Evolutionary conservation across 177 flowering plant genomes (phyloP).

Genomic region (Vitis hybrid): DNA sequence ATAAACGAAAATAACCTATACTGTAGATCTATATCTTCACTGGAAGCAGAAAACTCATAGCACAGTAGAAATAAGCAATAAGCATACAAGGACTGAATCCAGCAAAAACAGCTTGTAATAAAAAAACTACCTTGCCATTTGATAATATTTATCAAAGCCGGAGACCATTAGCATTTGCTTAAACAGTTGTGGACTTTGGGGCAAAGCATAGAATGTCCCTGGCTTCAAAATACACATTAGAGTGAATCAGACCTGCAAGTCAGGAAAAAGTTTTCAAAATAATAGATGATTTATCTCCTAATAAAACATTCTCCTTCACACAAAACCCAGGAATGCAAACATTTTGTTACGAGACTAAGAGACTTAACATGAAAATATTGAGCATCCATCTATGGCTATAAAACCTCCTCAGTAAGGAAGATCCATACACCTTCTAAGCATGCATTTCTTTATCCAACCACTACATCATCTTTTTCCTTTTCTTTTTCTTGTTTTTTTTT

Average conservation of each 20-base stretch:
- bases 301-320: not conserved
- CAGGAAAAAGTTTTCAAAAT: constrained; percentile 3
- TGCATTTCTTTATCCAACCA: no score
- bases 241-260: constrained; percentile 33
- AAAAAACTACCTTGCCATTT: constrained; percentile 77
- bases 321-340: no score
- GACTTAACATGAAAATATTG: no score
- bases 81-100: not conserved
- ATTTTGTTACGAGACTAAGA: no score
- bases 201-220: constrained; percentile 97
- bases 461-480: no score
- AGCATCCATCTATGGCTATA: no score
- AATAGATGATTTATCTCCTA: not conserved
- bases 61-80: not conserved
- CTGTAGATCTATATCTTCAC: not conserved
- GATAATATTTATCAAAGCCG: constrained; percentile 90
- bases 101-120: not conserved
- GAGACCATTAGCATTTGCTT: constrained; percentile 99
- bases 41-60: not conserved
- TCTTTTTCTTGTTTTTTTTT: no score
- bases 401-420: no score
- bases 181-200: constrained; percentile 96
- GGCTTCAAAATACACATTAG: constrained; percentile 64
- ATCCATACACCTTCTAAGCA: no score
- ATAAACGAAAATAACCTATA: not conserved